Evolutionary conservation across 2,329 filamentous ascomycete species (phyloP).

Genomic region (Aspergillus fijiensis): DNA sequence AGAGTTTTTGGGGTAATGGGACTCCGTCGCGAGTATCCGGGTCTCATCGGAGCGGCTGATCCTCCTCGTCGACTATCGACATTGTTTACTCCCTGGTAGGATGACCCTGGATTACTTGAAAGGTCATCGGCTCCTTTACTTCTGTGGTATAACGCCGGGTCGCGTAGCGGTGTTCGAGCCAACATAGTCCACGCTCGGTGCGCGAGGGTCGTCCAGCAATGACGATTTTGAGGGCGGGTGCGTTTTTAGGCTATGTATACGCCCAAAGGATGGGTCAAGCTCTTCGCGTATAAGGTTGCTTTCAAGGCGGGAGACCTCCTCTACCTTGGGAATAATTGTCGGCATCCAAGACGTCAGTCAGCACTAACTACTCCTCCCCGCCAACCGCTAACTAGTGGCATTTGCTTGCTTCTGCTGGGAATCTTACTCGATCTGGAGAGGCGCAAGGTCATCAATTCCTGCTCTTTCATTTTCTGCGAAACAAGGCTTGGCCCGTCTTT

Average conservation of each 20-base stretch:
- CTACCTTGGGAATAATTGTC: not conserved
- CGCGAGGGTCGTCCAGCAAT: not conserved
- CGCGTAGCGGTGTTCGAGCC: not conserved
- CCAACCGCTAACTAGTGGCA: not conserved
- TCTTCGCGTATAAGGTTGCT: not conserved
- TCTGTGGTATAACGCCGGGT: not conserved
- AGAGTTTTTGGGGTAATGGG: conserved; percentile 11
- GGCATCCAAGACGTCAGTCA: not conserved
- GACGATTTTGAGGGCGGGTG: not conserved
- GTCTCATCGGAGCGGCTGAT: not conserved
- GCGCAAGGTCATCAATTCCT: not conserved
- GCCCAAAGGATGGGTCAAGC: not conserved
- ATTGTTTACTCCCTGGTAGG: not conserved
- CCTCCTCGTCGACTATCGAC: not conserved
- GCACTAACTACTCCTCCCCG: not conserved
- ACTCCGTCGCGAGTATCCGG: conserved; percentile 7
- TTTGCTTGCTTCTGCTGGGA: conserved; percentile 2
- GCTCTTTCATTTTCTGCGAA: not conserved
- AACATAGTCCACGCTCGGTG: not conserved
- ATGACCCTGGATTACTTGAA: not conserved
- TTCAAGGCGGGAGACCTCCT: not conserved
- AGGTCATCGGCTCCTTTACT: not conserved
- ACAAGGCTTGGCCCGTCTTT: not conserved
- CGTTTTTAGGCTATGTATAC: not conserved
- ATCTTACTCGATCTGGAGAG: not conserved